These are phyloP conservation scores for Emericellopsis atlantica DNA, from an alignment of 2,329 filamentous ascomycete genomes.

Conservation along the genomic window DNA sequence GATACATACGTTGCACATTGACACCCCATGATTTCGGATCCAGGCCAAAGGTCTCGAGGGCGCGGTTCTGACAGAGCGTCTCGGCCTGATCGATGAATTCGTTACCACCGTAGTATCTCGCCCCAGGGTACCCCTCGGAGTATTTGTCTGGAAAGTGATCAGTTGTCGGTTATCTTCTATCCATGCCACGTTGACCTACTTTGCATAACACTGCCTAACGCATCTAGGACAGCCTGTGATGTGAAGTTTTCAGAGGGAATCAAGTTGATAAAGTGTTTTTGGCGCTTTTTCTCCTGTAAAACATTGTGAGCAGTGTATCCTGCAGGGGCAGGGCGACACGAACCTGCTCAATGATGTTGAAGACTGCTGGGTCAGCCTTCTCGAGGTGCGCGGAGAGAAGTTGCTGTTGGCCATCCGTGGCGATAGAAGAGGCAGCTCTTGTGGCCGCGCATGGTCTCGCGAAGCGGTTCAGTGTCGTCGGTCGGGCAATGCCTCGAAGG, in stretches of 20 bases:
- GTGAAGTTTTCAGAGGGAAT: slow-evolving; percentile 96
- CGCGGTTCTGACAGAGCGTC: slow-evolving; percentile 78
- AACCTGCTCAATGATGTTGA: slow-evolving; percentile 84
- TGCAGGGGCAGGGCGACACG: slow-evolving; percentile 6
- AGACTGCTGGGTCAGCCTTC: slow-evolving; percentile 77
- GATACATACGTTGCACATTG: slow-evolving; percentile 75
- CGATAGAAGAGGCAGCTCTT: slow-evolving; percentile 31
- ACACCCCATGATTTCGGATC: slow-evolving; percentile 87
- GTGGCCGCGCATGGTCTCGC: slow-evolving; percentile 12
- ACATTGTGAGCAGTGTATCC: not conserved
- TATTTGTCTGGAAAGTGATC: slow-evolving; percentile 62
- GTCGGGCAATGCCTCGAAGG: slow-evolving; percentile 26
- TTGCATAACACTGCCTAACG: slow-evolving; percentile 88
- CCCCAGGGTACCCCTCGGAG: slow-evolving; percentile 94
- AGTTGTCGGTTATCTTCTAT: not conserved
- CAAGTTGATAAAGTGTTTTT: slow-evolving; percentile 97
- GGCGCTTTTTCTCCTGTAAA: slow-evolving; percentile 75
- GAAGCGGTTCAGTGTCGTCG: slow-evolving; percentile 9
- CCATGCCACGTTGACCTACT: slow-evolving; percentile 34
- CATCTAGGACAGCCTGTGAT: slow-evolving; percentile 83
- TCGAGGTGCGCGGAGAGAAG: slow-evolving; percentile 66
- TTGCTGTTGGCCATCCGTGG: slow-evolving; percentile 46
- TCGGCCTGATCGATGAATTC: slow-evolving; percentile 91
- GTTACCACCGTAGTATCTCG: slow-evolving; percentile 93
- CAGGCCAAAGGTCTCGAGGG: slow-evolving; percentile 75